Evolutionary conservation across 805 yeast genomes (phyloP).

Genomic region (Lachancea waltii): DNA sequence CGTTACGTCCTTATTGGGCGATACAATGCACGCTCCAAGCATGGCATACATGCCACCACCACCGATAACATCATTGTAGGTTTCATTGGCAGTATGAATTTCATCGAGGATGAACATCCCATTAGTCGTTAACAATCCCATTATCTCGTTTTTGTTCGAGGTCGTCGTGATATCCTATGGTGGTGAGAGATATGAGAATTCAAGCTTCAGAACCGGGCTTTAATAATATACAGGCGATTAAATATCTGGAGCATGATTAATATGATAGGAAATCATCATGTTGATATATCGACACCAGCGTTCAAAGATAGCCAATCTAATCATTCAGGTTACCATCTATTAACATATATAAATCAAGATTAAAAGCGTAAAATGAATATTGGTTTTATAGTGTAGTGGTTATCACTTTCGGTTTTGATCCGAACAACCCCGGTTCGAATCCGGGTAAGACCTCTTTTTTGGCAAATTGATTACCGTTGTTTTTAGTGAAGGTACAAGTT

Average conservation of each 20-base stretch:
- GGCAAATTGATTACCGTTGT: no score
- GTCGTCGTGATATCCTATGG: no score
- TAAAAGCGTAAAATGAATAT: not conserved
- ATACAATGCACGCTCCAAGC: conserved; percentile 60
- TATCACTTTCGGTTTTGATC: conserved; percentile 43
- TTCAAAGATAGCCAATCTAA: no score
- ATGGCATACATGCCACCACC: conserved; percentile 87
- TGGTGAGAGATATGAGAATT: no score
- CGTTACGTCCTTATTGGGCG: conserved; percentile 33
- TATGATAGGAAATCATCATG: no score
- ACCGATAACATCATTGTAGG: conserved; percentile 55
- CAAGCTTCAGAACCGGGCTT: no score
- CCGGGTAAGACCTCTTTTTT: conserved; percentile 14
- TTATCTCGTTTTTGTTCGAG: no score
- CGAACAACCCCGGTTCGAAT: conserved; percentile 50
- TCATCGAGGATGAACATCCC: conserved; percentile 93
- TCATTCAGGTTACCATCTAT: no score
- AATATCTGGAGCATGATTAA: no score
- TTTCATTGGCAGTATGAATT: conserved; percentile 42
- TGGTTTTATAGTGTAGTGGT: conserved; percentile 43
- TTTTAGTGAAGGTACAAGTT: no score
- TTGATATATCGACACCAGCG: no score
- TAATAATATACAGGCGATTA: no score
- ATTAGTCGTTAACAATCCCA: conserved; percentile 49
- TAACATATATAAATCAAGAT: not conserved